Percentiles rank a stretch among this genome's conserved stretches.
These are phyloP conservation scores for Monosporozyma solicola DNA, from an alignment of 805 yeast genomes.

Conservation along the genomic window DNA sequence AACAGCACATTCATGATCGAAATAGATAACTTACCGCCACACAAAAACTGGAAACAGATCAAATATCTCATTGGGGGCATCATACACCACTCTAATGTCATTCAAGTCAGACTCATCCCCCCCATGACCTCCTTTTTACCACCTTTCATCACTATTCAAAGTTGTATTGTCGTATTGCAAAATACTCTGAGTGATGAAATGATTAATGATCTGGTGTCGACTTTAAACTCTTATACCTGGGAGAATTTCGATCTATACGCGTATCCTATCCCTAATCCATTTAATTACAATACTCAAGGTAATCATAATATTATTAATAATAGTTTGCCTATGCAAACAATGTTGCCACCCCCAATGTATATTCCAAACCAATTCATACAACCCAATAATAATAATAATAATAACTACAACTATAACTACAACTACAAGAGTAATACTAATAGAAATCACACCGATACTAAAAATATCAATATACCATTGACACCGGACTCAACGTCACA, in stretches of 20 bases:
- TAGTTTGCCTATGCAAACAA: neutral
- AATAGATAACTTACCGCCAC: slow-evolving; percentile 29
- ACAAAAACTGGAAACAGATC: slow-evolving; percentile 28
- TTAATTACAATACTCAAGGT: neutral
- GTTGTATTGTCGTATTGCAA: slow-evolving; percentile 24
- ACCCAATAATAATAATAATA: neutral
- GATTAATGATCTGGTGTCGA: slow-evolving; percentile 19
- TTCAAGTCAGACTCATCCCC: slow-evolving; percentile 26
- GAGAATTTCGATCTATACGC: slow-evolving; percentile 25
- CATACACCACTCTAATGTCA: slow-evolving; percentile 23
- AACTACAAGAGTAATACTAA: no score
- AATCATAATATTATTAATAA: neutral
- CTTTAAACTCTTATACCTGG: slow-evolving; percentile 27
- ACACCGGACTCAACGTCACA: neutral
- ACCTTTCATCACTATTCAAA: slow-evolving; percentile 26
- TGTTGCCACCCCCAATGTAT: neutral
- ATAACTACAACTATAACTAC: neutral
- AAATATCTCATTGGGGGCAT: slow-evolving; percentile 28
- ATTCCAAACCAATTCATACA: neutral
- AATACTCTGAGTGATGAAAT: slow-evolving; percentile 12
- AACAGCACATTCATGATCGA: slow-evolving; percentile 8
- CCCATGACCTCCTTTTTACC: slow-evolving; percentile 26
- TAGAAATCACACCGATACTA: no score
- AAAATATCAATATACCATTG: neutral
- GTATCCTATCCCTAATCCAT: slow-evolving; percentile 15